Evolutionary conservation across 2,329 filamentous ascomycete species (phyloP), one percentile per base, ranked within the genome.

Genomic region (Epicoccum nigrum): DNA sequence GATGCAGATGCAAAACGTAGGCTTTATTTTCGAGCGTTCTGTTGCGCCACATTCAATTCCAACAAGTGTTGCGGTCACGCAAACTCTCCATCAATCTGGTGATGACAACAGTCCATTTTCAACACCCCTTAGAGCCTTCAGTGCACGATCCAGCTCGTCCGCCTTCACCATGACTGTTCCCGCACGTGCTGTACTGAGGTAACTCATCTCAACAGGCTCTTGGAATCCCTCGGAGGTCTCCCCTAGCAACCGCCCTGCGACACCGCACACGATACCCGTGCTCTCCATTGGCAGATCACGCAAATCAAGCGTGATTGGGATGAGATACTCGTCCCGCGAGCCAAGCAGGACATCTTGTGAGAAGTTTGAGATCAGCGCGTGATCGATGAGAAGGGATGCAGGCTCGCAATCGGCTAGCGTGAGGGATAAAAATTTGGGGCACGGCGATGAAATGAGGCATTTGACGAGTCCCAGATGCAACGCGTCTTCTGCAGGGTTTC

Each of bases 191-290:
- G 93, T 97, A 54, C 89, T 94, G 56, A 97, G 78, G 71, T 97
- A 97, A 51, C 88, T 93, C 74, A 97, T 86, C 70, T 97, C 92
- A 1, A 90, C 84, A 1, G 70, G 50, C 38, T 54, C 63, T 68
- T 74, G 45, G 55, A 70, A 17, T 35, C 60, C 71, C 63, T 62
- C 63, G 4, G 62, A 65, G 31, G 90, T 86, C 37, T 89, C 89
- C 41, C 89, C 85, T 1, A 92, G 88, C 21, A 97, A 79, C 46
- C 86, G 83, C 20, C 92, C 90, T 0, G 93, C 92, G 2, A 99
- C 90, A 21, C 94, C 93, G 62, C 92, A 97, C 3, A 99, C 91
- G 51, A 99, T 97, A 17, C 93, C 93, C 0, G 92, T 96, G 7
- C 91, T 92, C 71, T 96, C 91, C 33, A 93, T 81, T 0, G 93